Evolutionary conservation across 371 early-diverging fungal genomes (phyloP).

Genomic region (Mortierella sp.): DNA sequence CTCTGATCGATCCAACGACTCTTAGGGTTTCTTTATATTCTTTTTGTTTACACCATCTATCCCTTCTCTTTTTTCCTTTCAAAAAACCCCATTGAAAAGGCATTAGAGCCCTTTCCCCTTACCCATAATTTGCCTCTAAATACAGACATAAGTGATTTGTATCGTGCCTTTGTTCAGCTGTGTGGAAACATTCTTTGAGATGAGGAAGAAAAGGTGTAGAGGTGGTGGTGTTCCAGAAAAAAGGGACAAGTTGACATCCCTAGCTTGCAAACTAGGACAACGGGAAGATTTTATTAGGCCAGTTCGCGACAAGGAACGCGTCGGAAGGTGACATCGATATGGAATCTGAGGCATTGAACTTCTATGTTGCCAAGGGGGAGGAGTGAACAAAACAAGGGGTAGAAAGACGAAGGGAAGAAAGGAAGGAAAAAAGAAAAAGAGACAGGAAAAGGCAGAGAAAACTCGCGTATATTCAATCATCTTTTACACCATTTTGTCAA

Average conservation of each 20-base stretch:
- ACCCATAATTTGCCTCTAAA: too few relatives aligned
- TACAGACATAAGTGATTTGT: too few relatives aligned
- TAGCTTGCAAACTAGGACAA: not conserved
- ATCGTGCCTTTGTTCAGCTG: not conserved
- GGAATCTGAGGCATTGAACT: not conserved
- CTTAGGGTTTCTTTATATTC: slow-evolving; percentile 5
- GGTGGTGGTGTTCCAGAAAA: too few relatives aligned
- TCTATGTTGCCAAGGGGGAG: not conserved
- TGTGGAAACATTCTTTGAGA: not conserved
- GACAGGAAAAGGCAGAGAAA: not conserved
- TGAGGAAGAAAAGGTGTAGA: not conserved
- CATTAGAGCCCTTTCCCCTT: too few relatives aligned
- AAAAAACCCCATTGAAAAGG: too few relatives aligned
- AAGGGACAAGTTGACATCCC: not conserved
- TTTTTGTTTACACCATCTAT: not conserved
- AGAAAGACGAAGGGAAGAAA: not conserved
- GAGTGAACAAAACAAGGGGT: too few relatives aligned
- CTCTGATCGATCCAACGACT: slow-evolving; percentile 10
- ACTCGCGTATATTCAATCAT: not conserved
- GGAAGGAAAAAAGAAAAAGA: too few relatives aligned
- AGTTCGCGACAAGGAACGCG: slow-evolving; percentile 39
- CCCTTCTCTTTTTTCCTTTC: not conserved
- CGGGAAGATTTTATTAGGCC: slow-evolving; percentile 11
- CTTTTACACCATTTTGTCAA: not conserved
- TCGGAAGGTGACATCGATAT: not conserved